phyloP scores from a whole-genome alignment of 1,284 basidiomycete species.

The Leucoagaricus sp. region DNA sequence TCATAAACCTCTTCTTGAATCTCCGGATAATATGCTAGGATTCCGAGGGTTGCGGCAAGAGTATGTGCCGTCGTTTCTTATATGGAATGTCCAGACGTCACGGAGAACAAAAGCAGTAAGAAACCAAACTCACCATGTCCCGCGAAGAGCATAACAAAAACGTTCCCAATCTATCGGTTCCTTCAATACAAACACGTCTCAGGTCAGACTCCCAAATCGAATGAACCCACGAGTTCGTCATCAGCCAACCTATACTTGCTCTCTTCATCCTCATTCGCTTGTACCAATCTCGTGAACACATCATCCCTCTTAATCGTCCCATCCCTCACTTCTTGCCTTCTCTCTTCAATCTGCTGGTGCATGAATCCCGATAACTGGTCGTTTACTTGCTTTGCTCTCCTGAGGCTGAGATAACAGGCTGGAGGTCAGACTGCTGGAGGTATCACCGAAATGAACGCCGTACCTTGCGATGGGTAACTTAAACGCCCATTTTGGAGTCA shows the following conservation, averaged over 20 bases:
- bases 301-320: conserved; percentile 29
- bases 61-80: conserved; percentile 53
- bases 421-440: background rate
- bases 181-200: background rate
- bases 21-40: conserved; percentile 42
- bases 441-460: conserved; percentile 13
- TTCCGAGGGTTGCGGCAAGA: conserved; percentile 48
- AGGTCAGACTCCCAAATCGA: background rate
- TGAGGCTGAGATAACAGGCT: conserved; percentile 25
- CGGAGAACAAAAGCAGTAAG: conserved; percentile 27
- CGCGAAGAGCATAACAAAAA: conserved; percentile 54
- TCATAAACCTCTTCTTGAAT: conserved; percentile 50
- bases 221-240: conserved; percentile 44
- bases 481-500: conserved; percentile 43
- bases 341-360: conserved; percentile 37
- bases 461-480: conserved; percentile 45
- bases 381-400: conserved; percentile 27
- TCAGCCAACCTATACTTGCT: conserved; percentile 46
- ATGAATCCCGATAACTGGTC: conserved; percentile 41
- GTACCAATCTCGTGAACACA: conserved; percentile 49
- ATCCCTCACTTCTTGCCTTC: conserved; percentile 34
- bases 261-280: conserved; percentile 49
- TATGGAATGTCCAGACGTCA: background rate
- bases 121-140: conserved; percentile 47
- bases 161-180: conserved; percentile 49